Conservation (phyloP, 169 alveolate genomes). For the Eimeria maxima region DNA sequence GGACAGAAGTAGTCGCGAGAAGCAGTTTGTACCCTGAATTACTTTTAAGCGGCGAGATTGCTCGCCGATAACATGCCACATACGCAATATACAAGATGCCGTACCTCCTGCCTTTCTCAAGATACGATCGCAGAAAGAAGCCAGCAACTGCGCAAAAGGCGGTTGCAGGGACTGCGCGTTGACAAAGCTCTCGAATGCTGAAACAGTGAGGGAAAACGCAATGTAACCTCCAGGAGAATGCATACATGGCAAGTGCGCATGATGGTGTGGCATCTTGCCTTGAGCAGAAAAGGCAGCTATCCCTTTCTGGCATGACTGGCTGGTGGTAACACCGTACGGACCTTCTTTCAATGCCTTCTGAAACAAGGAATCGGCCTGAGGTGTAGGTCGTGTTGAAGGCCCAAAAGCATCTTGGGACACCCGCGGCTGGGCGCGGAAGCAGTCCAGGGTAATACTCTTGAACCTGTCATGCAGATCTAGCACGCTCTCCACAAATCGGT, state of each 20-base stretch:
- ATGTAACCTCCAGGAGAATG: not conserved
- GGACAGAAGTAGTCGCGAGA: not conserved
- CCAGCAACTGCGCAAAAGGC: conserved; percentile 79
- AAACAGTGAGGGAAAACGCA: conserved; percentile 2
- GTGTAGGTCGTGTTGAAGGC: conserved; percentile 56
- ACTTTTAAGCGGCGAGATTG: not conserved
- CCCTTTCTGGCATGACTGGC: not conserved
- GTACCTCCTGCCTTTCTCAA: conserved; percentile 81
- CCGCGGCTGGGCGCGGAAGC: conserved; percentile 77
- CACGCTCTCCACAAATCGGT: conserved; percentile 79
- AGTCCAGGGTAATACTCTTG: conserved; percentile 75
- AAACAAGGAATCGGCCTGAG: conserved; percentile 83
- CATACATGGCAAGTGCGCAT: not conserved
- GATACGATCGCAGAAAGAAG: conserved; percentile 84
- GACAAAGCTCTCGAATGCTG: conserved; percentile 84
- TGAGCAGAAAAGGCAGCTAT: not conserved
- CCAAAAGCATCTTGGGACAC: conserved; percentile 35
- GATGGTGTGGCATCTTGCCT: not conserved
- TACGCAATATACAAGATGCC: not conserved
- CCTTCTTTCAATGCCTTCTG: conserved; percentile 86
- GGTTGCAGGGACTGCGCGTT: conserved; percentile 78
- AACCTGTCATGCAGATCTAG: conserved; percentile 79
- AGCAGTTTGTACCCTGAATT: not conserved
- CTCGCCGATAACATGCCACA: not conserved
- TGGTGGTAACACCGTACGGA: not conserved